Evolutionary conservation across 306 rosid genomes (phyloP).

Genomic region (Astragalus membranaceus): DNA sequence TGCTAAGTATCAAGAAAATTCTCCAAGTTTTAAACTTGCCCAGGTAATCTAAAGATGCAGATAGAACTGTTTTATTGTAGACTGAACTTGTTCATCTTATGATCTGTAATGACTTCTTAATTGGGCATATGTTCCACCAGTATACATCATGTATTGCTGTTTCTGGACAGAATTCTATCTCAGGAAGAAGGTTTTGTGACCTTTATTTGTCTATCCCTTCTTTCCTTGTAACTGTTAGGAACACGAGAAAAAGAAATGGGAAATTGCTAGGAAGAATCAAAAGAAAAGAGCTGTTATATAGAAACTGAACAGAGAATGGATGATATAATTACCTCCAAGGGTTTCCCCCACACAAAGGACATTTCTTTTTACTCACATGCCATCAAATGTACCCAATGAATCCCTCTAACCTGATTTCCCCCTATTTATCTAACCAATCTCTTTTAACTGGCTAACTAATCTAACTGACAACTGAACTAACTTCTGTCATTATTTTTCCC

Average conservation of each 20-base stretch:
- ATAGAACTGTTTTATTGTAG: background rate
- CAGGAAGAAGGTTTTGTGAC: no score
- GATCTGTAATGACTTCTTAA: constrained; percentile 4
- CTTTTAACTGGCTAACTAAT: no score
- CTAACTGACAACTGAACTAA: no score
- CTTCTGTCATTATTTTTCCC: no score
- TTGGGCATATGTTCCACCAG: background rate
- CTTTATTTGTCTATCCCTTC: no score
- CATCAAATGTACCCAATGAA: no score
- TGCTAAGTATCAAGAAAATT: constrained; percentile 86
- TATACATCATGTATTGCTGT: background rate
- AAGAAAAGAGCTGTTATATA: background rate
- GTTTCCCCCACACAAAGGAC: no score
- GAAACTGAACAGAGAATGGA: background rate
- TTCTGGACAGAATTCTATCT: background rate
- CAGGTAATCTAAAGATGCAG: constrained; percentile 58
- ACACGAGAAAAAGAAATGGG: background rate
- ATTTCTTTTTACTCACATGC: no score
- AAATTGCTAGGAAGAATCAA: background rate
- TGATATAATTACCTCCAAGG: background rate
- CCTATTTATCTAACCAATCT: no score
- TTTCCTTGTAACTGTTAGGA: background rate
- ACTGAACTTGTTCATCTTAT: constrained; percentile 16
- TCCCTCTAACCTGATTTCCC: no score
- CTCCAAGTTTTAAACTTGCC: constrained; percentile 97